Conservation (phyloP, 257 asterid species). For the Craterostigma plantagineum region DNA sequence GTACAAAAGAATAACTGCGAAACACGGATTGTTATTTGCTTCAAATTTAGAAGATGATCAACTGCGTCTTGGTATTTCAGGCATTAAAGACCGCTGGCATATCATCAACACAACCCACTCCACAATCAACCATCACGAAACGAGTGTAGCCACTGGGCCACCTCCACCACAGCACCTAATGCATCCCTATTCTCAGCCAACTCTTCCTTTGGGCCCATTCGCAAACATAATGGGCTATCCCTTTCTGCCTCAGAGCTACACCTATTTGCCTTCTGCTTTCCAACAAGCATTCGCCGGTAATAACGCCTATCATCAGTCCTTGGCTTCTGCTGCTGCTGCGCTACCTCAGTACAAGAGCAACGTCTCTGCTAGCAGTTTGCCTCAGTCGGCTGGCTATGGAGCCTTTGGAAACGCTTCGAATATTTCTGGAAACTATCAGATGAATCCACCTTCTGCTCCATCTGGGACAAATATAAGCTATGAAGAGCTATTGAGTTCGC, state of each 20-base stretch:
- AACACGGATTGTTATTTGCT: too few relatives aligned
- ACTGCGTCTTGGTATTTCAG: conserved; percentile 14
- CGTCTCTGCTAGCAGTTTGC: conserved; percentile 24
- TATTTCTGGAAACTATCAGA: conserved; percentile 29
- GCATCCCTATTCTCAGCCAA: conserved; percentile 77
- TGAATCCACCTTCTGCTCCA: conserved; percentile 57
- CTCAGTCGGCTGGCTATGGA: conserved; percentile 36
- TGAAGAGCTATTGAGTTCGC: conserved; percentile 68
- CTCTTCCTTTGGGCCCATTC: conserved; percentile 65
- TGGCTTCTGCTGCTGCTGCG: conserved; percentile 38
- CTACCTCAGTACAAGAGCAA: conserved; percentile 63
- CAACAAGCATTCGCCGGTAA: conserved; percentile 81
- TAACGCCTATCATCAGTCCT: conserved; percentile 59
- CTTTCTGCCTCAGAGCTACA: conserved; percentile 62
- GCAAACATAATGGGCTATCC: conserved; percentile 79
- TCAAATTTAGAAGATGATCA: too few relatives aligned
- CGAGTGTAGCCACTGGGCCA: conserved; percentile 55
- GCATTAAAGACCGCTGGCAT: conserved; percentile 43
- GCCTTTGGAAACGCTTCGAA: conserved; percentile 19
- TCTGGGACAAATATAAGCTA: conserved; percentile 51
- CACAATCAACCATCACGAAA: conserved; percentile 29
- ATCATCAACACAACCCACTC: conserved; percentile 36
- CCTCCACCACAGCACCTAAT: conserved; percentile 67
- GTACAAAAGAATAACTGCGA: too few relatives aligned
- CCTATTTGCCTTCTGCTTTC: conserved; percentile 76